Percentiles rank a stretch among this genome's conserved stretches.
Conservation (phyloP, 208 protist genomes). For the Porcisia deanei region DNA sequence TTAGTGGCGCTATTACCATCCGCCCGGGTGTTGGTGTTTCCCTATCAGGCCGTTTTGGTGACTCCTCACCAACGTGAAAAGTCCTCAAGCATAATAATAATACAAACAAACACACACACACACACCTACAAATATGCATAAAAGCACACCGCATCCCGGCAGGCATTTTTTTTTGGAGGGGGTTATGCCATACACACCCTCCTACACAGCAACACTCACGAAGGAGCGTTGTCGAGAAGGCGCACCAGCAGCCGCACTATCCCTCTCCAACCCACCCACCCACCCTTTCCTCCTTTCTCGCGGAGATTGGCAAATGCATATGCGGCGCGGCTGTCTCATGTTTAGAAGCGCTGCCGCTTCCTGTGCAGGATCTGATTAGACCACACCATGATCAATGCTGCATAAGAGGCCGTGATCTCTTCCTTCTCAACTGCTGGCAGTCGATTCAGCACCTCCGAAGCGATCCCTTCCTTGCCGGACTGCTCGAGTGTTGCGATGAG, state of each 20-base stretch:
- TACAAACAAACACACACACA: neutral
- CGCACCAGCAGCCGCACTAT: neutral
- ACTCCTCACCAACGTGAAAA: neutral
- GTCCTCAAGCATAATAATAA: neutral
- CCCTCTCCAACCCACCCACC: too few species aligned
- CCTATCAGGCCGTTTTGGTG: neutral
- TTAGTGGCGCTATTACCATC: neutral
- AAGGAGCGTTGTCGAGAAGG: neutral
- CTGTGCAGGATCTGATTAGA: conserved; percentile 59
- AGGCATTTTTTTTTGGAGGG: too few species aligned
- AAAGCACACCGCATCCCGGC: neutral
- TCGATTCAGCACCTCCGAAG: conserved; percentile 56
- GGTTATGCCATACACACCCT: too few species aligned
- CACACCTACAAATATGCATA: neutral
- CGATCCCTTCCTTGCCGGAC: conserved; percentile 58
- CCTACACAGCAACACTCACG: too few species aligned
- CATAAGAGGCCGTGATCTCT: conserved; percentile 86
- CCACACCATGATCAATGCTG: conserved; percentile 87
- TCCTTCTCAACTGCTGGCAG: conserved; percentile 75
- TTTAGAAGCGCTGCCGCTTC: conserved; percentile 39
- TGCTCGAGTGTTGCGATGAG: conserved; percentile 87
- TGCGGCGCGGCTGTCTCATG: neutral
- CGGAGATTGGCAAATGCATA: neutral
- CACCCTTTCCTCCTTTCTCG: neutral
- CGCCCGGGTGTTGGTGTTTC: neutral